These are phyloP conservation scores for Tuber umbilicatum DNA, from an alignment of 495 filamentous ascomycete genomes.

Conservation along the genomic window DNA sequence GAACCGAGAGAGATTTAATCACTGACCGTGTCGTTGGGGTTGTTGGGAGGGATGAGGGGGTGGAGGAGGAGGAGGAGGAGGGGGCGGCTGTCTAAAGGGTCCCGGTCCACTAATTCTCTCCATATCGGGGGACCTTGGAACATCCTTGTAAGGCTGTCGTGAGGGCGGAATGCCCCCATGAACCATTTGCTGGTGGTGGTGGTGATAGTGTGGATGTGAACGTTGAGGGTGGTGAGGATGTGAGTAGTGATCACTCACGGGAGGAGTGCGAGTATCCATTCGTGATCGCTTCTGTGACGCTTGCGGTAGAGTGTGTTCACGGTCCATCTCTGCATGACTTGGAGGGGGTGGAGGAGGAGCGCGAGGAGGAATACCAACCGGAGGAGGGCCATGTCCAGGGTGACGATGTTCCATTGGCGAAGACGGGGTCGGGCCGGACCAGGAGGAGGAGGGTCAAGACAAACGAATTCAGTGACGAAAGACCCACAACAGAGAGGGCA, in stretches of 20 bases:
- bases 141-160: slow-evolving; percentile 32
- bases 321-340: slow-evolving; percentile 20
- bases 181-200: slow-evolving; percentile 21
- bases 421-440: slow-evolving; percentile 9
- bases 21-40: slow-evolving; percentile 37
- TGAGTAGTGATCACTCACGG: slow-evolving; percentile 34
- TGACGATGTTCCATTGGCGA: slow-evolving; percentile 35
- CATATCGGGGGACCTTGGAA: slow-evolving; percentile 37
- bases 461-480: slow-evolving; percentile 4
- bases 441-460: slow-evolving; percentile 10
- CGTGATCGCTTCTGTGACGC: slow-evolving; percentile 33
- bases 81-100: slow-evolving; percentile 26
- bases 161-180: slow-evolving; percentile 28
- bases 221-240: slow-evolving; percentile 23
- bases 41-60: slow-evolving; percentile 30
- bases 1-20: slow-evolving; percentile 18
- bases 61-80: slow-evolving; percentile 20
- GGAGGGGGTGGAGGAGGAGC: slow-evolving; percentile 29
- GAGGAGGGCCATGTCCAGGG: slow-evolving; percentile 19
- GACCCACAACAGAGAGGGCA: neutral
- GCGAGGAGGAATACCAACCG: slow-evolving; percentile 29
- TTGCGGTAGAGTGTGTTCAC: slow-evolving; percentile 32
- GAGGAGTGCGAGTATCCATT: slow-evolving; percentile 36
- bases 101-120: slow-evolving; percentile 37
- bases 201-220: slow-evolving; percentile 6